Evolutionary conservation across 108 stramenopile species (phyloP).

Genomic region (Nannochloropsis salina): DNA sequence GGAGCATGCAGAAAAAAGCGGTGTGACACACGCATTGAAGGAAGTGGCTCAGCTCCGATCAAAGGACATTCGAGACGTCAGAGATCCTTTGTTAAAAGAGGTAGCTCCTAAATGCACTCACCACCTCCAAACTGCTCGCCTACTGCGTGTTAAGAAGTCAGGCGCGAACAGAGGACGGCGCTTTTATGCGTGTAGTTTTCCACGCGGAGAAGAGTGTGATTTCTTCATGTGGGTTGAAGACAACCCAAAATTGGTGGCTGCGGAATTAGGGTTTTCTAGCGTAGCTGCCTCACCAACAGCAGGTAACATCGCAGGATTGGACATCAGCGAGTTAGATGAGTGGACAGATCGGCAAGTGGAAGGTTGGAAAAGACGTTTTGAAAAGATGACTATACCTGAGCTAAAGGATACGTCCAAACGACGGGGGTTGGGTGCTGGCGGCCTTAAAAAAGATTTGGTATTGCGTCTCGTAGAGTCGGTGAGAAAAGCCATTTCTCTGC

Average conservation of each 20-base stretch:
- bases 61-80: slow-evolving; percentile 20
- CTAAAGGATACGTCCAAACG: slow-evolving; percentile 21
- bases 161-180: slow-evolving; percentile 45
- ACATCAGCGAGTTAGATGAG: neutral
- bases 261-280: slow-evolving; percentile 23
- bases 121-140: slow-evolving; percentile 36
- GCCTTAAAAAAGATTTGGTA: neutral
- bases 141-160: slow-evolving; percentile 41
- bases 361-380: neutral
- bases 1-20: neutral
- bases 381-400: slow-evolving; percentile 36
- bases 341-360: slow-evolving; percentile 31
- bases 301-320: neutral
- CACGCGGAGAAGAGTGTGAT: slow-evolving; percentile 38
- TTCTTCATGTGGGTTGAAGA: slow-evolving; percentile 52
- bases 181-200: slow-evolving; percentile 46
- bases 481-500: neutral
- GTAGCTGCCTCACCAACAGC: neutral
- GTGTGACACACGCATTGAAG: neutral
- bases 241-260: slow-evolving; percentile 35
- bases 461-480: neutral
- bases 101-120: slow-evolving; percentile 38
- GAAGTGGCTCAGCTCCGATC: neutral
- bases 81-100: slow-evolving; percentile 24
- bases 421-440: neutral